Evolutionary conservation across 257 asterid genomes (phyloP).

Genomic region (Penstemon davidsonii): DNA sequence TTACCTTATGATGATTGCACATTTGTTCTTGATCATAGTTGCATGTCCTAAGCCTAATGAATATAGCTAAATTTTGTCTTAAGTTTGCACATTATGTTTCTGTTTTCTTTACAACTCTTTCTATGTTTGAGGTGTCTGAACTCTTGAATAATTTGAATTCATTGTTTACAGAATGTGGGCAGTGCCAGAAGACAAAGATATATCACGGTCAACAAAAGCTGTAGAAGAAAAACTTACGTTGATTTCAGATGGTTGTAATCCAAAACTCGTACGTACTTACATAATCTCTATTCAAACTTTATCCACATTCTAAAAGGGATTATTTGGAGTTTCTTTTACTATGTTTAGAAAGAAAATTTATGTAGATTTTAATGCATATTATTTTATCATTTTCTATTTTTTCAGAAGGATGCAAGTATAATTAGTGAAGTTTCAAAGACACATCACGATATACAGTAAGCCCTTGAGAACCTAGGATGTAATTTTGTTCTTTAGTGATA

Average conservation of each 20-base stretch:
- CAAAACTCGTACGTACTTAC: slow-evolving; percentile 53
- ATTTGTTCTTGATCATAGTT: neutral
- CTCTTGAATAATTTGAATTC: slow-evolving; percentile 14
- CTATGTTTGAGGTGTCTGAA: neutral
- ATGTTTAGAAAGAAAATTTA: neutral
- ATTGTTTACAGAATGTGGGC: slow-evolving; percentile 73
- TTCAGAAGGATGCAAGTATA: slow-evolving; percentile 45
- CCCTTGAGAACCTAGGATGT: slow-evolving; percentile 23
- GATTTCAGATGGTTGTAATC: slow-evolving; percentile 60
- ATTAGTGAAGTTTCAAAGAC: slow-evolving; percentile 56
- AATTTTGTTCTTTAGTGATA: neutral
- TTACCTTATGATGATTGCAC: neutral
- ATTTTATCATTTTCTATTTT: slow-evolving; percentile 24
- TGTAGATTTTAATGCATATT: slow-evolving; percentile 4
- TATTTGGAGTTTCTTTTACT: neutral
- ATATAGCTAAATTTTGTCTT: neutral
- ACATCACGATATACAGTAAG: slow-evolving; percentile 67
- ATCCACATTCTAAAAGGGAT: slow-evolving; percentile 10
- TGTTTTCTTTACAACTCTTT: slow-evolving; percentile 9
- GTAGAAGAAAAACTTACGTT: slow-evolving; percentile 53
- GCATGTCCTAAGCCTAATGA: neutral
- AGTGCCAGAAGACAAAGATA: slow-evolving; percentile 73
- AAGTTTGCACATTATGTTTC: neutral
- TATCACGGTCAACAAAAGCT: slow-evolving; percentile 38
- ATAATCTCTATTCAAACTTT: neutral